phyloP scores from a whole-genome alignment of 2,329 filamentous ascomycete species.

The Paraphaeosphaeria sporulosa region DNA sequence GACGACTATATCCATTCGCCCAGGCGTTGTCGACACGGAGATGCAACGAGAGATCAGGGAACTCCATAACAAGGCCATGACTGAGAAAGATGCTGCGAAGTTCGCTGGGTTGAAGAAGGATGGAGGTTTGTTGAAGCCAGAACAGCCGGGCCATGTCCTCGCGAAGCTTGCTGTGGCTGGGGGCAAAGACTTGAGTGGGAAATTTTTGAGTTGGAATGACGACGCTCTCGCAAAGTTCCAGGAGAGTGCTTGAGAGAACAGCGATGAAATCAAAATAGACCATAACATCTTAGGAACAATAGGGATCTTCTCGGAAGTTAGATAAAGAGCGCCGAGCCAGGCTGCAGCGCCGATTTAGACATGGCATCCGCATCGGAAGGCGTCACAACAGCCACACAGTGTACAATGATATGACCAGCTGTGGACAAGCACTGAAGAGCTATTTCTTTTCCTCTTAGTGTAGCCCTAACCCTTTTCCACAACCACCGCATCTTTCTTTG shows the following conservation, averaged over 20 bases:
- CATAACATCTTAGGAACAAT: too few relatives aligned
- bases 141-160: slow-evolving; percentile 86
- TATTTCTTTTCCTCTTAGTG: neutral
- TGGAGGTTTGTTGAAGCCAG: slow-evolving; percentile 78
- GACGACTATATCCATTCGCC: slow-evolving; percentile 74
- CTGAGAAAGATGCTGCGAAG: slow-evolving; percentile 63
- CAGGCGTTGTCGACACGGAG: slow-evolving; percentile 84
- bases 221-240: slow-evolving; percentile 34
- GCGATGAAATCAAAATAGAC: neutral
- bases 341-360: neutral
- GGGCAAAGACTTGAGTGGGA: slow-evolving; percentile 73
- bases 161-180: slow-evolving; percentile 74
- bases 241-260: slow-evolving; percentile 23
- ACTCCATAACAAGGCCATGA: slow-evolving; percentile 69
- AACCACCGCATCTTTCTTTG: slow-evolving; percentile 80
- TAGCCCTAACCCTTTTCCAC: slow-evolving; percentile 34
- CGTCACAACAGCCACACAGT: neutral
- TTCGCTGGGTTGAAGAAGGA: slow-evolving; percentile 75
- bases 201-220: slow-evolving; percentile 66
- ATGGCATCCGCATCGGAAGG: neutral
- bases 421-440: neutral
- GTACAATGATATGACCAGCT: neutral
- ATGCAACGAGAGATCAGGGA: slow-evolving; percentile 89
- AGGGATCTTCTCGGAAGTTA: neutral
- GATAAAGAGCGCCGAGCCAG: neutral